Conservation (phyloP, 169 alveolate species). For the Plasmodium inui region DNA sequence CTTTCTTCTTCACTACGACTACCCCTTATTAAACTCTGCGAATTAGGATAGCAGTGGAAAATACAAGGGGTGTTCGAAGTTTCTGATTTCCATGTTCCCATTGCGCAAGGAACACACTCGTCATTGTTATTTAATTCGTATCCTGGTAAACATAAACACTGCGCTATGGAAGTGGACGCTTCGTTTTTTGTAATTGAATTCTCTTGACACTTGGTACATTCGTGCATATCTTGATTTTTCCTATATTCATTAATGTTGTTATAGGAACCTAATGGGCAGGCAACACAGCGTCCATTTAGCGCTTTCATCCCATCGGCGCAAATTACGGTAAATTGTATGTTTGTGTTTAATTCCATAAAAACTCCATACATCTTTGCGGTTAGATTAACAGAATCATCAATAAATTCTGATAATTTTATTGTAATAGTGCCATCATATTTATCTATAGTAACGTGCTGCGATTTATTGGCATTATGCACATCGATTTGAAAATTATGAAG, state of each 20-base stretch:
- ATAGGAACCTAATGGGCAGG: conserved; percentile 78
- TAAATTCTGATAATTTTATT: conserved; percentile 61
- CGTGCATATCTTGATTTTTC: conserved; percentile 38
- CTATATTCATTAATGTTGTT: conserved; percentile 72
- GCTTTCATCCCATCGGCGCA: conserved; percentile 80
- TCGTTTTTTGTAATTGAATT: conserved; percentile 81
- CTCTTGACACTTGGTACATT: conserved; percentile 75
- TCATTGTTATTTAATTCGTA: conserved; percentile 77
- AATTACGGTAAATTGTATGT: conserved; percentile 70
- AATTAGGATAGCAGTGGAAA: conserved; percentile 80
- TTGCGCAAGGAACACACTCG: conserved; percentile 80
- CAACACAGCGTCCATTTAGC: conserved; percentile 72
- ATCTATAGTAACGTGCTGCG: conserved; percentile 50
- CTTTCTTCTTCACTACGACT: conserved; percentile 84
- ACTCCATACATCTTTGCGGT: conserved; percentile 67
- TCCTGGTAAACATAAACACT: conserved; percentile 88
- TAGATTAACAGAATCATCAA: conserved; percentile 49
- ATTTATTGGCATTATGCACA: conserved; percentile 48
- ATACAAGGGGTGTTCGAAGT: conserved; percentile 79
- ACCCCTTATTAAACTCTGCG: conserved; percentile 76
- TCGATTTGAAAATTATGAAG: conserved; percentile 56
- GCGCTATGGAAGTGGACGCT: conserved; percentile 83
- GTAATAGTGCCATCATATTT: conserved; percentile 50
- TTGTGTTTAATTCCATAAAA: conserved; percentile 58
- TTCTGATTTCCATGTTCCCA: conserved; percentile 85